Conservation (phyloP, 768 basidiomycete genomes). For the Leucocoprinus sp. region DNA sequence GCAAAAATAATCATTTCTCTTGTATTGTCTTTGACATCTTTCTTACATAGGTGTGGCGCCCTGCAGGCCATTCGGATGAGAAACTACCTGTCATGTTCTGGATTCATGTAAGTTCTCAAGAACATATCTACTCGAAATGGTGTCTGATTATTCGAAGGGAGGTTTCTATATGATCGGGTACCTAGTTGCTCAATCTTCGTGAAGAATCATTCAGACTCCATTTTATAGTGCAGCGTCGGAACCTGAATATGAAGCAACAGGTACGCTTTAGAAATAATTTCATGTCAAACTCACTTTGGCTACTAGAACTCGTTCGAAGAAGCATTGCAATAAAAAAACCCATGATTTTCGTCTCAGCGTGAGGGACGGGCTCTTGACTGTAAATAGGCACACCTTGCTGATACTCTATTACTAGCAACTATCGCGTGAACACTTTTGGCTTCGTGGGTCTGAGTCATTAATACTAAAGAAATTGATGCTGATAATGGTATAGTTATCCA, state of each 20-base stretch:
- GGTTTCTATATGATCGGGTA: conserved; percentile 40
- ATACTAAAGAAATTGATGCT: background rate
- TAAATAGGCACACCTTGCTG: background rate
- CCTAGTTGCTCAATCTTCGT: background rate
- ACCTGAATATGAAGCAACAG: conserved; percentile 34
- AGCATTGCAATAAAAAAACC: conserved; percentile 41
- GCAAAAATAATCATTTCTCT: conserved; percentile 8
- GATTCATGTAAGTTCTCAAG: conserved; percentile 23
- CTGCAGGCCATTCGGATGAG: conserved; percentile 18
- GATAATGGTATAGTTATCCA: conserved; percentile 32
- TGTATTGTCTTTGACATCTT: background rate
- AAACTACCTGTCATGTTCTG: conserved; percentile 30
- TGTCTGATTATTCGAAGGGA: conserved; percentile 25
- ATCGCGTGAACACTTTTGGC: conserved; percentile 50
- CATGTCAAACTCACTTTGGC: no score
- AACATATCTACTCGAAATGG: background rate
- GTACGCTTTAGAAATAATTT: conserved; percentile 20
- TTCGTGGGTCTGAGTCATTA: conserved; percentile 28
- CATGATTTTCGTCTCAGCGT: conserved; percentile 51
- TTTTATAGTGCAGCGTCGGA: conserved; percentile 32
- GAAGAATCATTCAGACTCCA: background rate
- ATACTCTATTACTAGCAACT: conserved; percentile 30
- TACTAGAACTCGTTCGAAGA: conserved; percentile 37
- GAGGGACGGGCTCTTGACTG: conserved; percentile 11
- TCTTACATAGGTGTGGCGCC: conserved; percentile 28